Evolutionary conservation across 495 filamentous ascomycete species (phyloP).

Genomic region (Aspergillus leporis): DNA sequence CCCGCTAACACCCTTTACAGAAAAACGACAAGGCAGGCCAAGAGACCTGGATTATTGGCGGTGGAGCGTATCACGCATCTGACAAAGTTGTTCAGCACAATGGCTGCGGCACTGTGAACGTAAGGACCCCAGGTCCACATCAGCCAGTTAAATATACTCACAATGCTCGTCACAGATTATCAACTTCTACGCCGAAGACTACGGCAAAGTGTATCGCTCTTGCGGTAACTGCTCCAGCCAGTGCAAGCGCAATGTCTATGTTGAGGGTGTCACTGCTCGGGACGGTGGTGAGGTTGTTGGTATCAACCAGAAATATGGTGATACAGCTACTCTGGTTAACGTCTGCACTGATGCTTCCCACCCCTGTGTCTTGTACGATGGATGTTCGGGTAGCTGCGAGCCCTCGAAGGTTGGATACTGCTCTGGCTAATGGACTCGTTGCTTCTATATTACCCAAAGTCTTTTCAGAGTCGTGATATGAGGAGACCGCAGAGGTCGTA

Average conservation of each 20-base stretch:
- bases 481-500: no score
- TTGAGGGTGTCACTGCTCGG: slow-evolving; percentile 21
- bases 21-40: slow-evolving; percentile 21
- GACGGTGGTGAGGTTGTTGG: slow-evolving; percentile 22
- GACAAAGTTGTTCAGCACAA: slow-evolving; percentile 68
- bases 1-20: neutral
- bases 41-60: slow-evolving; percentile 45
- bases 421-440: slow-evolving; percentile 14
- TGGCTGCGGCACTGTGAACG: slow-evolving; percentile 55
- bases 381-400: slow-evolving; percentile 22
- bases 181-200: slow-evolving; percentile 46
- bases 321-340: slow-evolving; percentile 29
- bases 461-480: no score
- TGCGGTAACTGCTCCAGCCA: slow-evolving; percentile 29
- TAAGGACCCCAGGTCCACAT: slow-evolving; percentile 32
- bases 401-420: slow-evolving; percentile 20
- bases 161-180: slow-evolving; percentile 13
- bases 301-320: slow-evolving; percentile 34
- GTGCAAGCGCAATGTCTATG: slow-evolving; percentile 25
- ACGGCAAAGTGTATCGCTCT: slow-evolving; percentile 29
- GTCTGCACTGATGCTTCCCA: slow-evolving; percentile 19
- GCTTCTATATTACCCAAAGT: neutral
- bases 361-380: slow-evolving; percentile 17
- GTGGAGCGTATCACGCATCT: slow-evolving; percentile 54
- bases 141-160: neutral